These are phyloP conservation scores for Lycium ferocissimum DNA, from an alignment of 257 asterid genomes.

Conservation along the genomic window DNA sequence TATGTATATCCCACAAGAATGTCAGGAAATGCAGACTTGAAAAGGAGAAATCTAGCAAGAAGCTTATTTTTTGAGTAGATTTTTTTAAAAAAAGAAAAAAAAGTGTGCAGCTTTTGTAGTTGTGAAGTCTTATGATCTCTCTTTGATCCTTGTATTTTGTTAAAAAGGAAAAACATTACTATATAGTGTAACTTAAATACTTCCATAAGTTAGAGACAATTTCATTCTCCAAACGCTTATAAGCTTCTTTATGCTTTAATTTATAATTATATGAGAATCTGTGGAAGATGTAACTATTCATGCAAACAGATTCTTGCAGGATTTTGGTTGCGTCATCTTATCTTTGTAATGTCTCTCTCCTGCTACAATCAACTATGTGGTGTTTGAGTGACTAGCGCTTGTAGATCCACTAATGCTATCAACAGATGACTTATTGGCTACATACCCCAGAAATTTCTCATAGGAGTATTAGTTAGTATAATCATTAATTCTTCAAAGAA, in stretches of 20 bases:
- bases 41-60: neutral
- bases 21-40: neutral
- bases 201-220: too few species aligned
- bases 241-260: too few species aligned
- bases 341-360: neutral
- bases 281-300: neutral
- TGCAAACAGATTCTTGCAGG: neutral
- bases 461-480: too few species aligned
- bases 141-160: too few species aligned
- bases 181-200: too few species aligned
- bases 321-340: constrained; percentile 8
- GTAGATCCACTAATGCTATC: neutral
- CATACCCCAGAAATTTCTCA: neutral
- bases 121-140: too few species aligned
- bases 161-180: too few species aligned
- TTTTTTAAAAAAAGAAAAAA: too few species aligned
- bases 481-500: neutral
- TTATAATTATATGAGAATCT: neutral
- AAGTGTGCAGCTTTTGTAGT: too few species aligned
- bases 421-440: neutral
- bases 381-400: neutral
- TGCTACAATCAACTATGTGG: neutral
- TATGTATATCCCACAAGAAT: neutral
- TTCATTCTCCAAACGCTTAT: too few species aligned
- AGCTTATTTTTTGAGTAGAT: too few species aligned